Evolutionary conservation across 2,329 filamentous ascomycete genomes (phyloP).

Genomic region (Fonsecaea erecta): DNA sequence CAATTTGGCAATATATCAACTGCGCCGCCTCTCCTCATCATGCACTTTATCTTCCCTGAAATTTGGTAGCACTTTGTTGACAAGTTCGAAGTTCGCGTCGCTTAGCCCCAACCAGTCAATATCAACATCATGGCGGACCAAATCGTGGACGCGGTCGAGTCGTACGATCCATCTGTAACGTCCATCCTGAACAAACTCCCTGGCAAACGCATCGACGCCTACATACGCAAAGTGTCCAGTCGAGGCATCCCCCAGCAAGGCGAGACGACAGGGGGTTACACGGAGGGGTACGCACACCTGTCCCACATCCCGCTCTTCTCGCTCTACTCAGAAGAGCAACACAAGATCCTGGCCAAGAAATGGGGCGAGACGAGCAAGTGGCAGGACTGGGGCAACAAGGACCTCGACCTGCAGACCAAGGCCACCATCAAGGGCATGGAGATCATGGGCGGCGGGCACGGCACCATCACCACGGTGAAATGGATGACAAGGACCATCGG

Average conservation of each 20-base stretch:
- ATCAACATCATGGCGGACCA: slow-evolving; percentile 2
- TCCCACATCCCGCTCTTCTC: slow-evolving; percentile 6
- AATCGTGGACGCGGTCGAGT: background rate
- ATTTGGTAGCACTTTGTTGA: background rate
- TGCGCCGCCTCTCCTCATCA: background rate
- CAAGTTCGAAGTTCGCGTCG: background rate
- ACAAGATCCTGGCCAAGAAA: background rate
- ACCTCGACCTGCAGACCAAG: background rate
- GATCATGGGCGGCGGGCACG: background rate
- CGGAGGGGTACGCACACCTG: background rate
- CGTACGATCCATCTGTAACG: background rate
- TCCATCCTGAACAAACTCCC: slow-evolving; percentile 8
- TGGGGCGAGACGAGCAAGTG: background rate
- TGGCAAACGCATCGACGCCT: slow-evolving; percentile 1
- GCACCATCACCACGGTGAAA: background rate
- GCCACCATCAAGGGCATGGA: background rate
- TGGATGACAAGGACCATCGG: background rate
- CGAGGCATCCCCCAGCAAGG: slow-evolving; percentile 2
- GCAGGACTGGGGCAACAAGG: background rate
- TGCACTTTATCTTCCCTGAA: background rate
- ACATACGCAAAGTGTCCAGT: background rate
- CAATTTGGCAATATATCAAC: background rate
- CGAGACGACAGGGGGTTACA: background rate
- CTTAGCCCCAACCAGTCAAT: background rate
- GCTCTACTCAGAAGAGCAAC: slow-evolving; percentile 7